These are phyloP conservation scores for Hyphopichia buzzinii DNA, from an alignment of 1,139 yeast genomes.

Conservation along the genomic window DNA sequence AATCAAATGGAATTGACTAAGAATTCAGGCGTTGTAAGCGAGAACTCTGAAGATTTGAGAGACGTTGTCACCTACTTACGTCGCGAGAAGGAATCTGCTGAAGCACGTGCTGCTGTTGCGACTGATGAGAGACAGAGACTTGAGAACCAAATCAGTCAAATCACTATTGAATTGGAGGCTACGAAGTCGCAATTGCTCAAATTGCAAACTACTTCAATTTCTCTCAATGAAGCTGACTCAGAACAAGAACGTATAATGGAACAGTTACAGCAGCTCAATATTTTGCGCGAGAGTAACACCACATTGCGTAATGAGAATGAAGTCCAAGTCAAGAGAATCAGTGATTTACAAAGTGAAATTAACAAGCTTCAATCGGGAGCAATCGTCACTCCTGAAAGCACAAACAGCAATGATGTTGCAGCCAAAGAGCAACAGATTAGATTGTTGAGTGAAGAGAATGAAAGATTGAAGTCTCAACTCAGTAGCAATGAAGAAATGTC, in stretches of 20 bases:
- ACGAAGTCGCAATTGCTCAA: slow-evolving; percentile 43
- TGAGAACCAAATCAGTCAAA: slow-evolving; percentile 39
- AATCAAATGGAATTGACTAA: slow-evolving; percentile 63
- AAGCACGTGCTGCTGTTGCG: slow-evolving; percentile 52
- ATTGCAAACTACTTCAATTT: slow-evolving; percentile 31
- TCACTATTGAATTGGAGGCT: slow-evolving; percentile 43
- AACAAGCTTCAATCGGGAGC: slow-evolving; percentile 7
- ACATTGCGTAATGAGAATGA: slow-evolving; percentile 58
- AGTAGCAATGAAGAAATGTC: slow-evolving; percentile 28
- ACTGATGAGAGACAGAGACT: slow-evolving; percentile 49
- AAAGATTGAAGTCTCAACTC: slow-evolving; percentile 26
- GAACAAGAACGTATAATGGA: slow-evolving; percentile 56
- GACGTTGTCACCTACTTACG: slow-evolving; percentile 65
- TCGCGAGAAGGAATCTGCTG: slow-evolving; percentile 74
- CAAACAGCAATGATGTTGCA: slow-evolving; percentile 19
- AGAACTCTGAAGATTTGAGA: slow-evolving; percentile 30
- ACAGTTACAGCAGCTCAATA: slow-evolving; percentile 66
- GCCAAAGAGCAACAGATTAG: slow-evolving; percentile 31
- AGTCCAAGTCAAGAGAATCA: slow-evolving; percentile 20
- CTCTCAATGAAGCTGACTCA: slow-evolving; percentile 37
- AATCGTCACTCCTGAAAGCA: not conserved
- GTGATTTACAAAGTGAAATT: slow-evolving; percentile 21
- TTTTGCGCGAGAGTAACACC: slow-evolving; percentile 71
- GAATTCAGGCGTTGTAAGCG: slow-evolving; percentile 9
- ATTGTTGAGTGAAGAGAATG: slow-evolving; percentile 39